Evolutionary conservation across 768 basidiomycete species (phyloP).

Genomic region (Fomitopsis serialis): DNA sequence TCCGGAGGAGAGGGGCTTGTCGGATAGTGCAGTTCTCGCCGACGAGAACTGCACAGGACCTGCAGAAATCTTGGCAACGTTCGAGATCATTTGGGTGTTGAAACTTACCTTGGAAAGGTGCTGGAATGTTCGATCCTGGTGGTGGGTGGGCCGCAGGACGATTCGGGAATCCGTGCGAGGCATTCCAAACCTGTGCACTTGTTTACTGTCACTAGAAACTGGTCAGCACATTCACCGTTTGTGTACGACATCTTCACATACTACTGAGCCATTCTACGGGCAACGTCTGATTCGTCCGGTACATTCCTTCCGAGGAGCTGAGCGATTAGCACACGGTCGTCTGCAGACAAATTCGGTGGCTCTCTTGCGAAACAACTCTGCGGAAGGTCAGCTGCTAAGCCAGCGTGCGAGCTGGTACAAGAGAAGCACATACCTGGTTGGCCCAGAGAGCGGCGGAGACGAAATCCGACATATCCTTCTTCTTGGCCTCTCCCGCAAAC

Average conservation of each 20-base stretch:
- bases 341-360: constrained; percentile 36
- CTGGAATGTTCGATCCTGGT: not conserved
- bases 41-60: not conserved
- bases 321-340: constrained; percentile 45
- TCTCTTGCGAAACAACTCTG: constrained; percentile 38
- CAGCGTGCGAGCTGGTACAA: constrained; percentile 6
- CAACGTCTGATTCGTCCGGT: constrained; percentile 41
- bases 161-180: not conserved
- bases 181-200: not conserved
- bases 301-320: constrained; percentile 44
- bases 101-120: not conserved
- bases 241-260: not conserved
- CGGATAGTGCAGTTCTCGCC: not conserved
- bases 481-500: constrained; percentile 48
- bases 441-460: constrained; percentile 38
- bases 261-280: not conserved
- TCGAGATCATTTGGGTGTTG: not conserved
- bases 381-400: not conserved
- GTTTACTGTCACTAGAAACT: not conserved
- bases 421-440: constrained; percentile 33
- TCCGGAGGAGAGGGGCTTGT: not conserved
- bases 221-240: not conserved
- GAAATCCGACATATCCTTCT: constrained; percentile 53
- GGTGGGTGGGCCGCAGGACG: not conserved
- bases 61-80: not conserved